Base-by-base conservation (phyloP, 805 yeast genomes). In the Pichia exigua region DNA sequence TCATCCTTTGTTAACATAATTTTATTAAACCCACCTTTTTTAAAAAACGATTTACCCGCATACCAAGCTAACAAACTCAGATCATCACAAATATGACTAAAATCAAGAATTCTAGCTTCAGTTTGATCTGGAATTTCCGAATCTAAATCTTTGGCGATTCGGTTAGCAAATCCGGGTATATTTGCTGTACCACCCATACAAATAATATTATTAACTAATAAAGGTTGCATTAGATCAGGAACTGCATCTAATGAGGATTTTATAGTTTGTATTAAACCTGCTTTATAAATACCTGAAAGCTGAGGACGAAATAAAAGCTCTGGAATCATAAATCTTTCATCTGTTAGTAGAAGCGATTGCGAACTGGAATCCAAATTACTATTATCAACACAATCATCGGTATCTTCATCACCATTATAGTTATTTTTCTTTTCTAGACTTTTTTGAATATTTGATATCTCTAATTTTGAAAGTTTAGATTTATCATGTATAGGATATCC, bases 301-400 rank as follows among this genome's bases (percentile, higher is more conserved):
- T 82, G 87, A 0, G 99, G 99, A 59, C 85, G 90, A 66, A 88
- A 91, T 38, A 87, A 72, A 1, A 87, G 73, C 63, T 94, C 99
- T 0, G 98, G 97, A 2, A 87, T 79, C 2, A 87, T 76, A 66
- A 94, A 92, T 51, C 97, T 69, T 66, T 94, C 99, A 65, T 92
- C 97, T 26, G 74, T 75, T 7, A 94, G 73, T 47, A 75, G 70
- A 39, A 92, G 69, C 1, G 83, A 73, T 65, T 91, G 97, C 6
- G 39, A 35, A 12, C 15, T 42, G 9, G 77, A 71, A 46, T 81
- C 85, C 5, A 30, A 15, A 4, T 24, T 26, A 2, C 47, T 42
- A 2, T 58, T 49, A 17, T 44, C 49, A 22, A 60, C 57, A 2
- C 57, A 49, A 22, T 58, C 48, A 2, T 60, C 46, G 41, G 81